Conservation (phyloP, 768 basidiomycete genomes). For the Rhodotorula kratochvilovae region DNA sequence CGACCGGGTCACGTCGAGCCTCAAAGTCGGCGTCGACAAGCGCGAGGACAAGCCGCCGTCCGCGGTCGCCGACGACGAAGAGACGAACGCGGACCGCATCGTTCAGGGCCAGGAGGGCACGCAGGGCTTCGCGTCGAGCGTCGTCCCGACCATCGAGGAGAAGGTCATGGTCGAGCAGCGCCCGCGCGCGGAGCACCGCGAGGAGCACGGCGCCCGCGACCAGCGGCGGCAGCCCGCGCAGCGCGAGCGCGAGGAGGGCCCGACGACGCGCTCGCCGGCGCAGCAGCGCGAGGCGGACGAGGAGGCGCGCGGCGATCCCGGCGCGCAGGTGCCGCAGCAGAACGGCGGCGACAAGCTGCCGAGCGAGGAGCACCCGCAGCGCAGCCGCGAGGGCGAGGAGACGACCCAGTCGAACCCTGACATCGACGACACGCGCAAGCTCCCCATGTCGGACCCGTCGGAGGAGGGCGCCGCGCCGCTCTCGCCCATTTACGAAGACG, state of each 20-base stretch:
- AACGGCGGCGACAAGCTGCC: conserved; percentile 3
- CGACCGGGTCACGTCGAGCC: neutral
- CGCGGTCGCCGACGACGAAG: conserved; percentile 1
- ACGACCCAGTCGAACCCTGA: conserved; percentile 14
- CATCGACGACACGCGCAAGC: conserved; percentile 28
- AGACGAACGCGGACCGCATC: conserved; percentile 43
- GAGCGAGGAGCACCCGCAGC: conserved; percentile 11
- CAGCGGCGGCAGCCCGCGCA: conserved; percentile 13
- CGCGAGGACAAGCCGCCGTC: neutral
- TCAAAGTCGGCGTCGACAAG: conserved; percentile 5
- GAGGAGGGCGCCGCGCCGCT: conserved; percentile 3
- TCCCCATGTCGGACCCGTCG: neutral
- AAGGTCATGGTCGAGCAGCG: conserved; percentile 57
- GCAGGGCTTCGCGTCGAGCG: conserved; percentile 61
- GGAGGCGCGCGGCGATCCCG: conserved; percentile 6
- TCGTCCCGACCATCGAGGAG: conserved; percentile 68
- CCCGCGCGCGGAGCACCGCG: conserved; percentile 20
- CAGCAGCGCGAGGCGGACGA: conserved; percentile 10
- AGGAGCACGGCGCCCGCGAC: neutral
- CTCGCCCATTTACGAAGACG: conserved; percentile 17
- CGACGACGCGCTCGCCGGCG: neutral
- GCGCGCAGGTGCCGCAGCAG: neutral
- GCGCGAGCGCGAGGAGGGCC: conserved; percentile 26
- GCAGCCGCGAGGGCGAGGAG: conserved; percentile 19
- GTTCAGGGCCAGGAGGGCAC: conserved; percentile 44